Evolutionary conservation across 1,139 yeast species (phyloP).

Genomic region (Blastobotrys arbuscula): DNA sequence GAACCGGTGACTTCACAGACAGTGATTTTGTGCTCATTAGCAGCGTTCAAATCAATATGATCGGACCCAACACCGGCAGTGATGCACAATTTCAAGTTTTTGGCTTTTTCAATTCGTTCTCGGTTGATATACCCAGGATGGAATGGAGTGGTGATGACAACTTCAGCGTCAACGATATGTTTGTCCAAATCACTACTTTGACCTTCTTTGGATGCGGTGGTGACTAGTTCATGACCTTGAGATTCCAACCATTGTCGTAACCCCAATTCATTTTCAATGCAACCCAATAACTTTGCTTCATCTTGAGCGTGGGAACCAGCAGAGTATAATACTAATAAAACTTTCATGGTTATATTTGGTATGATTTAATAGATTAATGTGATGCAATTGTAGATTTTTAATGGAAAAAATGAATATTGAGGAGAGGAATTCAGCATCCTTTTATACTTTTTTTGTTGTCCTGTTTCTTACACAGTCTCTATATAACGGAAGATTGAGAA

Average conservation of each 20-base stretch:
- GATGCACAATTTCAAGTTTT: constrained; percentile 63
- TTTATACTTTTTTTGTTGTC: no score
- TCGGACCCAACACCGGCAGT: constrained; percentile 88
- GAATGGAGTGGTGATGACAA: constrained; percentile 78
- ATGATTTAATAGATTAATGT: no score
- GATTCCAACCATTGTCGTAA: constrained; percentile 57
- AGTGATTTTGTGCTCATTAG: constrained; percentile 56
- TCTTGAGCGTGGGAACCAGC: constrained; percentile 49
- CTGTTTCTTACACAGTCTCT: no score
- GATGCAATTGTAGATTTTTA: no score
- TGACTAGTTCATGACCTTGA: constrained; percentile 61
- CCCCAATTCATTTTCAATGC: constrained; percentile 73
- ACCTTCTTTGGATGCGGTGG: constrained; percentile 71
- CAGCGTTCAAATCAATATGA: constrained; percentile 70
- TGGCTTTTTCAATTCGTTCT: constrained; percentile 63
- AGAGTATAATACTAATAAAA: constrained; percentile 31
- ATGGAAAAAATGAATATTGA: no score
- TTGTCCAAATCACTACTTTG: constrained; percentile 53
- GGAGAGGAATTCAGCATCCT: no score
- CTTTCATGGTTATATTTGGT: constrained; percentile 22
- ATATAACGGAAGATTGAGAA: no score
- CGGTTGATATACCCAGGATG: constrained; percentile 72
- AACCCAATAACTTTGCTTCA: constrained; percentile 59
- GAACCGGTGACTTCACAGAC: constrained; percentile 82
- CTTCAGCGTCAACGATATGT: constrained; percentile 64